Evolutionary conservation across 148 eudicot genomes (phyloP), one percentile per base, ranked within the genome.

Genomic region (Silene uniflora): DNA sequence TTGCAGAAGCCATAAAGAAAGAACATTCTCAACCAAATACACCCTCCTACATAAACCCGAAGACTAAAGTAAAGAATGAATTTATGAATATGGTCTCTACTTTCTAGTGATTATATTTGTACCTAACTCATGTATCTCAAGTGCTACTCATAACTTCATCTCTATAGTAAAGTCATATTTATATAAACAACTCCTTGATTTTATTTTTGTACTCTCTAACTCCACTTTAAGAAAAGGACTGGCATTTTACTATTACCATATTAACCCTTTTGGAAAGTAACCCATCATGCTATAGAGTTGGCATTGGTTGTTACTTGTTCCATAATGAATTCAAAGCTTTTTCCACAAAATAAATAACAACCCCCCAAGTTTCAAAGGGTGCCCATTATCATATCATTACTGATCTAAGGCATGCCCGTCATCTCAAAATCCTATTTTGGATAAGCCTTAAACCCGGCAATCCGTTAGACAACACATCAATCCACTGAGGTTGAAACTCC

Each of bases 271-370:
- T 58, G 67, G 79, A 66, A 74, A 49, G 12, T 32, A 32, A 32
- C 35, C 2, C 35, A 32, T 32, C 35, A 32, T 32, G 35, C 4
- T 32, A 32, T 32, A 32, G 35, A 32, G 35, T 32, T 32, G 35
- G 35, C 35, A 32, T 32, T 32, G 35, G 35, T 32, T 49, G 16
- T 49, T 49, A 10, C 14, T 10, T 49, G 54, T 49, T 49, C 73
- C 68, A 67, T 10, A 63, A 76, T 59, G 72, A 80, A 76, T 72
- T 71, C 74, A 83, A 21, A 67, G 77, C 71, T 79, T 79, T 83
- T 24, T 49, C 10, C 66, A 2, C 12, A 12, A 56, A 35, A 14
- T 65, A 32, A 32, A 32, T 44, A 44, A 72, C 67, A 67, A 46
- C 68, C 68, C 39, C 54, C 29, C 35, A 47, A 42, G 3, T 44